Evolutionary conservation across 345 rosid genomes (phyloP).

Genomic region (Mangifera indica): DNA sequence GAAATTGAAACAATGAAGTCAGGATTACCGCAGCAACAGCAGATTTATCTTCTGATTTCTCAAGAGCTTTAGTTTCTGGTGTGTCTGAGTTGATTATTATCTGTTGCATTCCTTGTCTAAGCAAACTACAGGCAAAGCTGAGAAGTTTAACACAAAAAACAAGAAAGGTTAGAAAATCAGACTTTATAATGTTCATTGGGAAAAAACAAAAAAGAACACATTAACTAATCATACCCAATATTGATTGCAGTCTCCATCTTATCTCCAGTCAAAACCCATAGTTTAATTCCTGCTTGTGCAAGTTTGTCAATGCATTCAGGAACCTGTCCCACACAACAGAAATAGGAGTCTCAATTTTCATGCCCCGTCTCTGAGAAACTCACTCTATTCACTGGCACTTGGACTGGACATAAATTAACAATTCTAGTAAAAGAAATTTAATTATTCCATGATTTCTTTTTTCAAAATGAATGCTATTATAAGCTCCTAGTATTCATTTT

Average conservation of each 20-base stretch:
- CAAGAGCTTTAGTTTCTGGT: conserved; percentile 59
- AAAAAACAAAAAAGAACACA: neutral
- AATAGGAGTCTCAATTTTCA: neutral
- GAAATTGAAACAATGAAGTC: neutral
- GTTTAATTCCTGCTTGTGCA: conserved; percentile 92
- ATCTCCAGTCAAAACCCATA: conserved; percentile 98
- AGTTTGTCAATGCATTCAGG: conserved; percentile 97
- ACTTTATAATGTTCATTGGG: neutral
- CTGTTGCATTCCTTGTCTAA: conserved; percentile 92
- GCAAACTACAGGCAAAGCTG: conserved; percentile 97
- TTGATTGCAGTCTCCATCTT: conserved; percentile 98
- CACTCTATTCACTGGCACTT: neutral
- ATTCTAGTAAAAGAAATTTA: neutral
- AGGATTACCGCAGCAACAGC: conserved; percentile 50
- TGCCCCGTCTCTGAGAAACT: neutral
- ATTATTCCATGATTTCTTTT: too few species aligned
- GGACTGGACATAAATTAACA: neutral
- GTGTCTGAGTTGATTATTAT: conserved; percentile 77
- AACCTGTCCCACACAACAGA: conserved; percentile 49
- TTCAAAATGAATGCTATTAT: neutral
- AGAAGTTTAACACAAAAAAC: conserved; percentile 22
- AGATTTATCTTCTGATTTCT: conserved; percentile 71
- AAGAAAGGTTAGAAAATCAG: conserved; percentile 22
- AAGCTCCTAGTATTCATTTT: neutral
- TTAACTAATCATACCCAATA: conserved; percentile 57